Base-by-base conservation (phyloP, 352 stramenopile species). In the Globisporangium paddicum region DNA sequence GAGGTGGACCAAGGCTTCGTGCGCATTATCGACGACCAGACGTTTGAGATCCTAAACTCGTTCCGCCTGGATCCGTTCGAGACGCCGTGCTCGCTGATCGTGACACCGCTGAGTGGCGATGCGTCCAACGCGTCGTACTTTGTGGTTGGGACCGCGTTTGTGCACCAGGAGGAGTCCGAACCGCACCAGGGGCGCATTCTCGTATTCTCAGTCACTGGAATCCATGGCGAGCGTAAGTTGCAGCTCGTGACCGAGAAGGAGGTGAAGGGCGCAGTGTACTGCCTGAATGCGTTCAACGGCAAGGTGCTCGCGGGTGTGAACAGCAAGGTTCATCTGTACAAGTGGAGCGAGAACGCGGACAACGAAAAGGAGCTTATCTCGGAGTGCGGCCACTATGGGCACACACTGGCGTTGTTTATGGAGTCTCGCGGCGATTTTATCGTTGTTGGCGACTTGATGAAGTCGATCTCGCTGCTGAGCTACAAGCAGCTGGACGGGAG, bases 391-490 rank as follows among this genome's bases (percentile, higher is more conserved):
- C 93, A 98, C 70, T 93, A 98, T 60, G 96, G 95, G 9, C 94
- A 98, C 74, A 98, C 97, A 30, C 67, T 98, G 21, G 96, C 96
- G 60, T 67, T 98, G n/a, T 97, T 96, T 67, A 94, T 98, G 64
- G 92, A 97, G 59, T 98, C 90, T 37, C 82, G 87, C 32, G 94
- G 93, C 23, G 92, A 98, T 64, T 97, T 98, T 48, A 95, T 97
- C n/a, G 90, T 98, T 34, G 93, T 98, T 19, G 96, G 95, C 19
- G 96, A 99, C 63, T 67, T 99, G 44, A 98, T 99, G 96, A 97
- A 98, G 62, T 98, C 93, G 2, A 96, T 98, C 52, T 97, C 90
- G 28, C 66, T 99, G 23, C 67, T 98, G 28, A 94, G 94, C 64
- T 98, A 98, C 80, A 96, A 97, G 69, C 86, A 93, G 44, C 63